phyloP scores from a whole-genome alignment of 2,329 filamentous ascomycete genomes.

The Nemania sp. region DNA sequence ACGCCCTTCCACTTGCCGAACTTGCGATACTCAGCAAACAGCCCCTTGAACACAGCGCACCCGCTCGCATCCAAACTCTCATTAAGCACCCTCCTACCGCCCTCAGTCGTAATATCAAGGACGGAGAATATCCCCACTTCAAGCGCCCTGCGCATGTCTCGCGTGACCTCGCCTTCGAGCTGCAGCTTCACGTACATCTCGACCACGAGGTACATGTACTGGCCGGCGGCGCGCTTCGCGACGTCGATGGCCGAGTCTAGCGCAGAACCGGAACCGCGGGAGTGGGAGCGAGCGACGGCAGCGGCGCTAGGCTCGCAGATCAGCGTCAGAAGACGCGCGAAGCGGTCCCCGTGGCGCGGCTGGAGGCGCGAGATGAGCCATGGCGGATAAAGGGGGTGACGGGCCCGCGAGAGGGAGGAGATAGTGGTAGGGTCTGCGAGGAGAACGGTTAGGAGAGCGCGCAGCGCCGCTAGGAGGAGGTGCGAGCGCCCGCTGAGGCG shows the following conservation, averaged over 20 bases:
- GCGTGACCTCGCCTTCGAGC: slow-evolving; percentile 54
- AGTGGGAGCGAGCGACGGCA: slow-evolving; percentile 50
- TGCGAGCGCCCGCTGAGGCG: slow-evolving; percentile 66
- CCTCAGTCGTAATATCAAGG: slow-evolving; percentile 59
- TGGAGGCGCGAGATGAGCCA: slow-evolving; percentile 45
- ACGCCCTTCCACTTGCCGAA: slow-evolving; percentile 68
- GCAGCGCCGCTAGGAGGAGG: slow-evolving; percentile 56
- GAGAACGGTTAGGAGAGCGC: slow-evolving; percentile 59
- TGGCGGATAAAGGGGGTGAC: slow-evolving; percentile 31
- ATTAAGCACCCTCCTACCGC: slow-evolving; percentile 59
- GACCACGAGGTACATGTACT: slow-evolving; percentile 64
- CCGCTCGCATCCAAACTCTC: slow-evolving; percentile 63
- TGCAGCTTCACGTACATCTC: slow-evolving; percentile 64
- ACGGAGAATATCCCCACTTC: slow-evolving; percentile 62
- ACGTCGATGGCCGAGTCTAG: slow-evolving; percentile 64
- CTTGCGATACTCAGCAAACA: slow-evolving; percentile 62
- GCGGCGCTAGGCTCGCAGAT: slow-evolving; percentile 62
- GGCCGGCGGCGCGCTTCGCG: slow-evolving; percentile 63
- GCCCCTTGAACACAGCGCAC: slow-evolving; percentile 59
- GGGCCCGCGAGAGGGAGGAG: slow-evolving; percentile 12
- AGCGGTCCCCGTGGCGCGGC: slow-evolving; percentile 53
- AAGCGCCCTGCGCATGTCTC: slow-evolving; percentile 57
- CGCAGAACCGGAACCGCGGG: slow-evolving; percentile 17
- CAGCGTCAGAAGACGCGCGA: slow-evolving; percentile 59
- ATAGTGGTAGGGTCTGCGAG: slow-evolving; percentile 44